Conservation (phyloP, 2,329 filamentous ascomycete genomes). For the Stachybotrys chlorohalonatus region DNA sequence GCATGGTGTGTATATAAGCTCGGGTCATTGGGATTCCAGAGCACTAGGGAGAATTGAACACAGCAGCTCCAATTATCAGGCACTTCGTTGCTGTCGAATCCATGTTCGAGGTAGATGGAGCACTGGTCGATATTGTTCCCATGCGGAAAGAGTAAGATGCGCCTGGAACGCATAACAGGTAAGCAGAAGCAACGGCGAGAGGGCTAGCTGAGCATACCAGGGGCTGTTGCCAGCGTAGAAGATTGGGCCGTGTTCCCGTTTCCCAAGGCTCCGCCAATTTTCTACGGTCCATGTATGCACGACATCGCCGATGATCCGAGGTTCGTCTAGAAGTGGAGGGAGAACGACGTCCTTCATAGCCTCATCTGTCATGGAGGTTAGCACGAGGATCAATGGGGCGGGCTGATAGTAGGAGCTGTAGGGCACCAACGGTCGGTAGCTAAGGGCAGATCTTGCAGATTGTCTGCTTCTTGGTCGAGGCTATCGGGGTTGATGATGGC, state of each 20-base stretch:
- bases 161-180: slow-evolving; percentile 41
- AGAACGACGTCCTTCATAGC: slow-evolving; percentile 79
- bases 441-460: slow-evolving; percentile 36
- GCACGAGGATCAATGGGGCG: slow-evolving; percentile 4
- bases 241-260: slow-evolving; percentile 78
- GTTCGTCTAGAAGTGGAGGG: slow-evolving; percentile 62
- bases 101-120: slow-evolving; percentile 95
- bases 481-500: slow-evolving; percentile 47
- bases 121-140: slow-evolving; percentile 92
- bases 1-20: slow-evolving; percentile 69
- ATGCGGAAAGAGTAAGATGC: slow-evolving; percentile 88
- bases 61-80: slow-evolving; percentile 95
- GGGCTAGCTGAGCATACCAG: slow-evolving; percentile 49
- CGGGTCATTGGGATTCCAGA: slow-evolving; percentile 94
- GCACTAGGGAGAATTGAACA: slow-evolving; percentile 86
- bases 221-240: slow-evolving; percentile 83
- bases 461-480: slow-evolving; percentile 37
- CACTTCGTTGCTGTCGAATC: slow-evolving; percentile 64
- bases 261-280: slow-evolving; percentile 66
- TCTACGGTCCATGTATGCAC: slow-evolving; percentile 81
- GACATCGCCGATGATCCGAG: slow-evolving; percentile 68
- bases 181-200: neutral
- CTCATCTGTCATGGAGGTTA: slow-evolving; percentile 47
- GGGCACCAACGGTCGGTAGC: slow-evolving; percentile 43
- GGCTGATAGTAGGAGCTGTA: slow-evolving; percentile 1